These are phyloP conservation scores for Fusarium brevicatenulatum DNA, from an alignment of 2,329 filamentous ascomycete genomes.

Conservation along the genomic window DNA sequence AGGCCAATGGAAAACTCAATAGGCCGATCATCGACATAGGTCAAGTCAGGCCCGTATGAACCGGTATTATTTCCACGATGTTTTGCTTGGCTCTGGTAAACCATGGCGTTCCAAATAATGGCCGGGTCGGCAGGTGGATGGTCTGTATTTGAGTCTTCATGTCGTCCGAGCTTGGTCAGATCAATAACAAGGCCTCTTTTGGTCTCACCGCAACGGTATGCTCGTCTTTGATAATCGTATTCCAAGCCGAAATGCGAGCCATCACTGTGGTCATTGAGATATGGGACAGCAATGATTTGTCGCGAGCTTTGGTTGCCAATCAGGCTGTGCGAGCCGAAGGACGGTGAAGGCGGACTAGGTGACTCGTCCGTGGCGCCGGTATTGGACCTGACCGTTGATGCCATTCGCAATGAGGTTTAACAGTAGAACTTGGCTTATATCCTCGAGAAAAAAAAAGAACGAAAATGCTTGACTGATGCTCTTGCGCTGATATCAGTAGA, in stretches of 20 bases:
- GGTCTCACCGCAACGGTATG: rapidly evolving
- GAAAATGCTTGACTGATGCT: background rate
- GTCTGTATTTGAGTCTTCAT: background rate
- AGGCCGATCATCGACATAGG: background rate
- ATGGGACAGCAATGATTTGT: too few relatives aligned
- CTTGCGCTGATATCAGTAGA: background rate
- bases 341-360: too few relatives aligned
- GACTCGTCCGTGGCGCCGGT: background rate
- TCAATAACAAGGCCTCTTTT: background rate
- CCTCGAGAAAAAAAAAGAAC: background rate
- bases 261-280: too few relatives aligned
- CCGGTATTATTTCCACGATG: background rate
- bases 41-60: background rate
- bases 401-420: background rate
- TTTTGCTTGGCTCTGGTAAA: background rate
- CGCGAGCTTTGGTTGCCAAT: too few relatives aligned
- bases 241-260: too few relatives aligned
- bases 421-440: too few relatives aligned
- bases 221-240: too few relatives aligned
- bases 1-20: background rate
- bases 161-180: background rate
- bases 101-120: background rate
- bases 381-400: background rate
- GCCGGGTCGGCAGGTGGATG: background rate
- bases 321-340: too few relatives aligned